Evolutionary conservation across 2,329 filamentous ascomycete genomes (phyloP), one percentile per base, ranked within the genome.

Genomic region (Paecilomyces fulvus): DNA sequence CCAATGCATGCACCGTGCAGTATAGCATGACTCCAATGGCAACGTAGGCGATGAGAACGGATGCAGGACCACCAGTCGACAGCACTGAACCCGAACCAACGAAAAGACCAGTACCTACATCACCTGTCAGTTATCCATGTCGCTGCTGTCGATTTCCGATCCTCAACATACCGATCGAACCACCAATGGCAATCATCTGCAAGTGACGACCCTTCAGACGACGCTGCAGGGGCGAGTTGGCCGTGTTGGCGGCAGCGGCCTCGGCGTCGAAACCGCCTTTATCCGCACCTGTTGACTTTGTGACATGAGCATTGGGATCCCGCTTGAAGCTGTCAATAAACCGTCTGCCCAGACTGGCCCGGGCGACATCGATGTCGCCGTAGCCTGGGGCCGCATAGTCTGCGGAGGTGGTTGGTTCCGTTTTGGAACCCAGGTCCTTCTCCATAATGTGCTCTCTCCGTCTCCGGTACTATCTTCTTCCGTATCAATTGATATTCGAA

Each of bases 161-260:
- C 5, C 7, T 49, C 33, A 43, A 31, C 28, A 55, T 76, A 83
- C 88, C 89, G 65, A 96, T 96, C 10, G 89, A 92, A 49, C 92
- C 92, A 64, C 91, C 91, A 63, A 96, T 95, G 12, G 92, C 92
- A 78, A 96, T 96, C 92, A 96, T 96, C 77, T 96, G 92, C 69
- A 96, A 70, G 77, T 97, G 92, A 51, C 91, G 81, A 20, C 86
- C 85, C 74, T 95, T 94, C 63, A 95, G 75, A 70, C 85, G 86
- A 66, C 91, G 81, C 53, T 88, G 84, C 53, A 97, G 79, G 7
- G 87, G 84, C 50, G 89, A 87, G 61, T 86, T 81, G 3, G 89
- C 88, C 1, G 90, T 92, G 49, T 79, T 79, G 14, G 75, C 71
- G 0, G 80, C 81, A 0, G 83, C 83, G 55, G 70, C 70, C 67